These are phyloP conservation scores for Saprolegnia parasitica DNA, from an alignment of 352 stramenopile species.

Conservation along the genomic window DNA sequence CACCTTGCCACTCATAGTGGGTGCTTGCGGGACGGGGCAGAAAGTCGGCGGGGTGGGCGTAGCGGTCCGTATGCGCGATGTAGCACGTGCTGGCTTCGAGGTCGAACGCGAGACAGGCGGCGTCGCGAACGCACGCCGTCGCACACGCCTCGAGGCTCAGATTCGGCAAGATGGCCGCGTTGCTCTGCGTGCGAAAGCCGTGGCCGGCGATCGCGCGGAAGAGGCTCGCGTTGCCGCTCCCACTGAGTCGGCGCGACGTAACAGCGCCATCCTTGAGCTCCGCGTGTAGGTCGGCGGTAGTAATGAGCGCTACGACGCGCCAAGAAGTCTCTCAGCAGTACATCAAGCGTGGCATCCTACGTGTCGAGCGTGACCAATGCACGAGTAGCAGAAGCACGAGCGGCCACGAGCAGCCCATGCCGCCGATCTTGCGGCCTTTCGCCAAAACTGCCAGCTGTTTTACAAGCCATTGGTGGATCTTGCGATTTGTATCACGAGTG, in stretches of 20 bases:
- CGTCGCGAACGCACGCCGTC: constrained; percentile 41
- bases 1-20: constrained; percentile 75
- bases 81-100: constrained; percentile 69
- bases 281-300: not conserved
- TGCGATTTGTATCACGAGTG: not conserved
- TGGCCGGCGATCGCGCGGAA: constrained; percentile 10
- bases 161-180: constrained; percentile 31
- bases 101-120: constrained; percentile 67
- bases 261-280: not conserved
- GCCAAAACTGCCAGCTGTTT: too few relatives aligned
- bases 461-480: not conserved
- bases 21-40: constrained; percentile 56
- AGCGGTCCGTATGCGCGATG: constrained; percentile 66
- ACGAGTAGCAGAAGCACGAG: too few relatives aligned
- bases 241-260: constrained; percentile 11
- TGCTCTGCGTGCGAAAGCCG: constrained; percentile 22
- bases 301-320: not conserved
- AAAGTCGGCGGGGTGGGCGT: constrained; percentile 56
- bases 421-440: too few relatives aligned
- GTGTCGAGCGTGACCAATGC: not conserved
- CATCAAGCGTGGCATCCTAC: too few relatives aligned
- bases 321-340: too few relatives aligned
- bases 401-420: too few relatives aligned
- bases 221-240: not conserved
- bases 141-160: constrained; percentile 43